Evolutionary conservation across 805 yeast species (phyloP), one percentile per base, ranked within the genome.

Genomic region (Kuraishia cidri): DNA sequence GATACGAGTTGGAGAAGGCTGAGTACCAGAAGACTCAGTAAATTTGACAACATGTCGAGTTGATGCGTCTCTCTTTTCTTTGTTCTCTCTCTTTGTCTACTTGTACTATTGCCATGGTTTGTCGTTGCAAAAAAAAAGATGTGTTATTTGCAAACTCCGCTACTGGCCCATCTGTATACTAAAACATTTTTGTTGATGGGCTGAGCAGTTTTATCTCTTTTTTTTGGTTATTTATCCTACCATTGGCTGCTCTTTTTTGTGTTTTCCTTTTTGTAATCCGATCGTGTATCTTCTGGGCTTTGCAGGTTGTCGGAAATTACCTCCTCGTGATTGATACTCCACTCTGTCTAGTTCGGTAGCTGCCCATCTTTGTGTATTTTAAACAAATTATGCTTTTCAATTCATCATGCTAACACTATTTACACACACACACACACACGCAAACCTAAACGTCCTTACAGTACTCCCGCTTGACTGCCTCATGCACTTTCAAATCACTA

Each of bases 1-100:
- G 98, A 69, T 92, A 92, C 64, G 97, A 90, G 68, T 75, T 81
- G 52, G 94, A 86, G 67, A 90, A 90, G 75, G 94, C 90, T 48
- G 87, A 79, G 54, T 85, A 84, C 56, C 70, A 72, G 30, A 54
- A 56, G 33, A 23, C 41, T 27, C 39, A 37, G 34, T 23, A 32
- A 18, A 15, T 16, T 32, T 26, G 29, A 34, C 30, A 34, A 18
- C n/a, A n/a, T n/a, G n/a, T n/a, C n/a, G n/a, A n/a, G n/a, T n/a
- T n/a, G n/a, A 11, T 24, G 17, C 16, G 11, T 26, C 7, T 10
- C 23, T 5, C 14, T 24, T 14, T 10, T 11, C 27, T 16, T 24
- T 24, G 4, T n/a, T 12, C 9, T 24, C 13, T 10, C 17, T 15
- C n/a, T 24, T 9, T 13, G 15, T 25, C 18, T 5, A 13, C 8